Evolutionary conservation across 345 rosid genomes (phyloP).

Genomic region (Geranium brycei): DNA sequence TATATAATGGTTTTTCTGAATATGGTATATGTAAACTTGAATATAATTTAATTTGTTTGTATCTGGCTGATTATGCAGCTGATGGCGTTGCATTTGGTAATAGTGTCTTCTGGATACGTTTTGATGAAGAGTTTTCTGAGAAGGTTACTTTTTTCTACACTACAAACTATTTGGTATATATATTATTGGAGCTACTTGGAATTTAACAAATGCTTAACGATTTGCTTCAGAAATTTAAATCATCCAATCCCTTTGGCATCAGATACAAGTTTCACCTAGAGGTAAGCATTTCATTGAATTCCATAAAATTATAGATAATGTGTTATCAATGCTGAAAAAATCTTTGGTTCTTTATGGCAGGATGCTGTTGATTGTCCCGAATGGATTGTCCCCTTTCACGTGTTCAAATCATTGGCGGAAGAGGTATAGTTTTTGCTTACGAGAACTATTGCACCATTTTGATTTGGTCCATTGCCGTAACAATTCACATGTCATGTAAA

Average conservation of each 20-base stretch:
- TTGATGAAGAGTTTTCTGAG: conserved; percentile 67
- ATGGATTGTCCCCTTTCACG: conserved; percentile 89
- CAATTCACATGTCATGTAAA: too few species aligned
- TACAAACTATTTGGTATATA: neutral
- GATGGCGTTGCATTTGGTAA: conserved; percentile 62
- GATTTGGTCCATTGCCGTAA: too few species aligned
- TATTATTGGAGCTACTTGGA: neutral
- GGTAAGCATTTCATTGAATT: conserved; percentile 25
- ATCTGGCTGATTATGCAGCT: conserved; percentile 30
- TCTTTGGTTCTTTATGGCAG: conserved; percentile 21
- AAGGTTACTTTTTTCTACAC: conserved; percentile 30
- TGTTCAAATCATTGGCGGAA: conserved; percentile 86
- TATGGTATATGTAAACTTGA: too few species aligned
- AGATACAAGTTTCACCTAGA: conserved; percentile 85
- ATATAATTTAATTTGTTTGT: too few species aligned
- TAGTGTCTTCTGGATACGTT: conserved; percentile 77
- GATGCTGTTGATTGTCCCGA: conserved; percentile 99
- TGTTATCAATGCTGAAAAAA: neutral
- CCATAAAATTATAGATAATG: neutral
- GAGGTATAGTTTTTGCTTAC: conserved; percentile 33
- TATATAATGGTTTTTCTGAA: too few species aligned
- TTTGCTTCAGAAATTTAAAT: conserved; percentile 58
- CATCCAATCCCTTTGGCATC: conserved; percentile 71
- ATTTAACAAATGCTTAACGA: conserved; percentile 5
- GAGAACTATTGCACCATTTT: neutral